Percentiles rank a stretch among this genome's conserved stretches.
phyloP scores from a whole-genome alignment of 352 stramenopile genomes.

The Phytophthora tentaculata region DNA sequence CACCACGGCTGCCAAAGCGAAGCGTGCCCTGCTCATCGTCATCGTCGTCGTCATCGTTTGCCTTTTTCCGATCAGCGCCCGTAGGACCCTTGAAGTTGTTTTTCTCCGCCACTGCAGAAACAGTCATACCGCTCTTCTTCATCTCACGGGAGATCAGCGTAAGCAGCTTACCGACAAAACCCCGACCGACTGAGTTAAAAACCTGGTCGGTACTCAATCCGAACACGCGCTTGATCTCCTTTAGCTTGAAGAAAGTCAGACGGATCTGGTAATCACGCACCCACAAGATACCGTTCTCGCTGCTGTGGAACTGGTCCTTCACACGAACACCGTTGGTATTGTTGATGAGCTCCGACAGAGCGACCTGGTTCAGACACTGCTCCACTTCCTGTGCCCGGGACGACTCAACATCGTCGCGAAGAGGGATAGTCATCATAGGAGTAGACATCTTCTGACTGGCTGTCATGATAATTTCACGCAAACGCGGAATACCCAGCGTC shows the following conservation, averaged over 20 bases:
- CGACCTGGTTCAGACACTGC: slow-evolving; percentile 92
- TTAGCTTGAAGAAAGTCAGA: slow-evolving; percentile 94
- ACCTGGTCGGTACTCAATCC: slow-evolving; percentile 95
- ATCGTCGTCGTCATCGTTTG: slow-evolving; percentile 75
- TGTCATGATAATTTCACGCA: slow-evolving; percentile 99
- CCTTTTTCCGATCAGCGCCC: slow-evolving; percentile 50
- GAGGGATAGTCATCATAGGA: slow-evolving; percentile 98
- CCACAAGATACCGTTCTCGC: slow-evolving; percentile 92
- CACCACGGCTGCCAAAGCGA: slow-evolving; percentile 76
- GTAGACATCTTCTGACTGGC: slow-evolving; percentile 97
- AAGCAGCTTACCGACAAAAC: slow-evolving; percentile 95
- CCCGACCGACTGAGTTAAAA: slow-evolving; percentile 81
- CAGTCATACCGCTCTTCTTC: slow-evolving; percentile 83
- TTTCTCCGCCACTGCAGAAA: slow-evolving; percentile 57
- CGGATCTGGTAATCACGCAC: slow-evolving; percentile 97
- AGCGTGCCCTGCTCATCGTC: slow-evolving; percentile 91
- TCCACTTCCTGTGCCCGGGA: slow-evolving; percentile 78
- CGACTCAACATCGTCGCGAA: slow-evolving; percentile 65
- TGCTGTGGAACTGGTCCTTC: slow-evolving; percentile 91
- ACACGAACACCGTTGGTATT: slow-evolving; percentile 93
- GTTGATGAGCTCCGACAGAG: slow-evolving; percentile 94
- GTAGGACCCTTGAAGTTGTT: slow-evolving; percentile 46
- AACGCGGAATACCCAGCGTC: slow-evolving; percentile 98
- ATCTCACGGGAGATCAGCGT: slow-evolving; percentile 95
- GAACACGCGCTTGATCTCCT: slow-evolving; percentile 96